Base-by-base conservation (phyloP, 495 filamentous ascomycete genomes). In the Xylaria longipes region DNA sequence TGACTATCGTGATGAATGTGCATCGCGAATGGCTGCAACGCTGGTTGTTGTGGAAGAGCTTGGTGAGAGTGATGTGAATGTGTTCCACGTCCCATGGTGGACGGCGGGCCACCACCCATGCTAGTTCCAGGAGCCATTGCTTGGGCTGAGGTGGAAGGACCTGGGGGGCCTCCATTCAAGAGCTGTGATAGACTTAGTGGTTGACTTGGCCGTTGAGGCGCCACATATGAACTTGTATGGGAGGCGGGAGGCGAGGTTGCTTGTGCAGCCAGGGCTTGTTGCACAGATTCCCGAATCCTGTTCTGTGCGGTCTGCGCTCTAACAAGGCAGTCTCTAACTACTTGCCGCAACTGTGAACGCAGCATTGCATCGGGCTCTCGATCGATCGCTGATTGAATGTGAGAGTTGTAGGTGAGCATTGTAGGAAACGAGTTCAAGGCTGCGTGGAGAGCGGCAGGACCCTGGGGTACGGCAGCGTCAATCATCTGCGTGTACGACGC, bases 241-340 rank as follows among this genome's bases (percentile, higher is more conserved):
- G 75, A 65, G 12, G 41, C 12, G 29, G 74, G 70, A 48, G 58
- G 50, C 3, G 77, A 54, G 15, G 35, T 27, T 41, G 75, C 61
- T 31, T 76, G 72, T 39, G 75, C 75, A 0, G 74, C 66, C 9
- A 79, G 71, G 27, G 77, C 75, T 11, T 75, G 75, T n/a, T 79
- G 77, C 15, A 75, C 72, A n/a, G 75, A 79, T 72, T 79, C 77
- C n/a, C 75, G 76, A 39, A 77, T 74, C 29, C 75, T 74, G 46
- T 73, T 78, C 48, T 84, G 82, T 67, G 84, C 82, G 45, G 83
- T 82, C 68, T 85, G 84, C 5, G 81, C 79, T 50, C 83, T 77
- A 17, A 82, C 80, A 2, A 86, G 50, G 11, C 83, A 81, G 1
- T 71, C 75, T 12, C 78, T 77, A 31, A 84, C 82, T 14, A 82